phyloP scores from a whole-genome alignment of 2,329 filamentous ascomycete genomes.

The Fusarium nodosum region DNA sequence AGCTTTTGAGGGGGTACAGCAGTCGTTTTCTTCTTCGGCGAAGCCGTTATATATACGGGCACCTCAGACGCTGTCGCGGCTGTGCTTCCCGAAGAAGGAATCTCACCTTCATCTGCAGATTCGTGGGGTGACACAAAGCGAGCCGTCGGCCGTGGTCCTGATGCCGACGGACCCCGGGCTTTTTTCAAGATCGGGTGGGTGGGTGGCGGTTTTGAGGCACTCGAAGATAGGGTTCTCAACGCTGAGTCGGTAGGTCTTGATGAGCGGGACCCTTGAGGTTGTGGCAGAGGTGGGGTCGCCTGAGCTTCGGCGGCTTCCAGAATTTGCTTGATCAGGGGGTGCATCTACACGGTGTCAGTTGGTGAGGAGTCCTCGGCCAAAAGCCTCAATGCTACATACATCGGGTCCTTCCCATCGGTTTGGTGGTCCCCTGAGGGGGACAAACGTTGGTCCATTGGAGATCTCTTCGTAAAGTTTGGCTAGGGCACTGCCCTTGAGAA shows the following conservation, averaged over 20 bases:
- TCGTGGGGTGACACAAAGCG: constrained; percentile 70
- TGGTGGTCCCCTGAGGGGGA: constrained; percentile 66
- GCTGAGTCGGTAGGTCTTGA: constrained; percentile 44
- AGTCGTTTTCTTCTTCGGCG: constrained; percentile 50
- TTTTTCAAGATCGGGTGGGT: constrained; percentile 73
- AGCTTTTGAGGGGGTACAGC: constrained; percentile 55
- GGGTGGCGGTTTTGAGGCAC: constrained; percentile 60
- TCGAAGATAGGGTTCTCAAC: constrained; percentile 56
- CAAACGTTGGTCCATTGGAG: constrained; percentile 69
- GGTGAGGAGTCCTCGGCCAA: constrained; percentile 6
- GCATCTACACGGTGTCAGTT: constrained; percentile 46
- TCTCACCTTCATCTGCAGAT: constrained; percentile 60
- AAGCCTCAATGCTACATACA: constrained; percentile 54
- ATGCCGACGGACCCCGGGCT: constrained; percentile 65
- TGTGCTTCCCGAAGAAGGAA: constrained; percentile 60
- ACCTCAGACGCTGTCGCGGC: constrained; percentile 52
- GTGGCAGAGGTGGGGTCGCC: constrained; percentile 30
- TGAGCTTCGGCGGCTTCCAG: constrained; percentile 45
- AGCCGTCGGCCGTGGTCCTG: constrained; percentile 69
- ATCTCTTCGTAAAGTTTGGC: constrained; percentile 70
- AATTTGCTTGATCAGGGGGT: constrained; percentile 50
- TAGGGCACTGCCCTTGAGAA: constrained; percentile 66
- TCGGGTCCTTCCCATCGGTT: constrained; percentile 67
- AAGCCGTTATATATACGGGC: constrained; percentile 46
- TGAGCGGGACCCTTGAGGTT: constrained; percentile 32